A percentile compares a stretch with the other conserved stretches of the same genome.
These are phyloP conservation scores for Penicillium daleae DNA, from an alignment of 495 filamentous ascomycete species.

Conservation along the genomic window DNA sequence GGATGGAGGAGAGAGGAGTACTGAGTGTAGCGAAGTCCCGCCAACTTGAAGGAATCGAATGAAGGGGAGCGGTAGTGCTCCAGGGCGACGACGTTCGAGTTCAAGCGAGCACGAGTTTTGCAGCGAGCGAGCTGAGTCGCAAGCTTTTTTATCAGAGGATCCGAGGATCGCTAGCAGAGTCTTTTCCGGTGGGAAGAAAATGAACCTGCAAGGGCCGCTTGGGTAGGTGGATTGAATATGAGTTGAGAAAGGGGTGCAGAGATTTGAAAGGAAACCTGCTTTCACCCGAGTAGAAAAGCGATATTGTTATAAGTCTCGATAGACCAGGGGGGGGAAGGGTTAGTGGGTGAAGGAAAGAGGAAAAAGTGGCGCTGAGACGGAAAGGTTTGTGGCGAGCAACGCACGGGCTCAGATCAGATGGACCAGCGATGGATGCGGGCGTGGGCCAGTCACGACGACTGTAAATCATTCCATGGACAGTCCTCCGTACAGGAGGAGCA, in stretches of 20 bases:
- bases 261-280: conserved; percentile 6
- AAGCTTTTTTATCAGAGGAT: conserved; percentile 6
- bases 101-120: no score
- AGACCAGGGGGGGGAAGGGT: conserved; percentile 7
- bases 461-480: not conserved
- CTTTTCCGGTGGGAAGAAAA: conserved; percentile 5
- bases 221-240: not conserved
- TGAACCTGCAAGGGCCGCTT: not conserved
- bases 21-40: conserved; percentile 76
- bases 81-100: conserved; percentile 38
- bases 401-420: not conserved
- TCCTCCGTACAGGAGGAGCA: not conserved
- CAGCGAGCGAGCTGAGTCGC: conserved; percentile 9
- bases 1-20: conserved; percentile 81
- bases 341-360: conserved; percentile 4
- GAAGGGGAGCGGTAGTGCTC: conserved; percentile 44
- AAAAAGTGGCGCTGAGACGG: conserved; percentile 13
- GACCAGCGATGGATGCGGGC: not conserved
- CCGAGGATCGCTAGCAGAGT: conserved; percentile 13
- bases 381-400: conserved; percentile 8
- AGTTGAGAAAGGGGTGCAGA: not conserved
- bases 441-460: conserved; percentile 6
- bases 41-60: conserved; percentile 86
- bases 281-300: not conserved
- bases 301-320: conserved; percentile 1